Evolutionary conservation across 2,329 filamentous ascomycete species (phyloP).

Genomic region (Blastomyces gilchristii): DNA sequence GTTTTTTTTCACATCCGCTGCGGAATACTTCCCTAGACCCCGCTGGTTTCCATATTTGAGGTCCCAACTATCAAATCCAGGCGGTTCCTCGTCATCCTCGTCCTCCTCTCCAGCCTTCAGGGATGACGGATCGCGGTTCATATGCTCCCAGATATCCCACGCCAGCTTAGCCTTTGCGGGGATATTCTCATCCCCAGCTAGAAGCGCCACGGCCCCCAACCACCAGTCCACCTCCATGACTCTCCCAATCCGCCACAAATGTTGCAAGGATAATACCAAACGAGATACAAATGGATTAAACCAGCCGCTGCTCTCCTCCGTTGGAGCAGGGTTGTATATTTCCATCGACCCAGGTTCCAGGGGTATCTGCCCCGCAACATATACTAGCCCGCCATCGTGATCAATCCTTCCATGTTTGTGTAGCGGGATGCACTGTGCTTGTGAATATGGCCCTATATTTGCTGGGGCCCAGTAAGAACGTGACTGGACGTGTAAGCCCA

Average conservation of each 20-base stretch:
- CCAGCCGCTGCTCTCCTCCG: conserved; percentile 11
- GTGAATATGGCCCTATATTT: conserved; percentile 94
- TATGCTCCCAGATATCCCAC: conserved; percentile 37
- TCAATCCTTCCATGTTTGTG: conserved; percentile 20
- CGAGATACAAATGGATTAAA: conserved; percentile 45
- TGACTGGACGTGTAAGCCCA: conserved; percentile 77
- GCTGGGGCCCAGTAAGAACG: conserved; percentile 95
- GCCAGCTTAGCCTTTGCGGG: conserved; percentile 29
- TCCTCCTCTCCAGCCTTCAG: not conserved
- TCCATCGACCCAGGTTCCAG: conserved; percentile 72
- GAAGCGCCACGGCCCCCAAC: conserved; percentile 65
- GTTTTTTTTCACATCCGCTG: conserved; percentile 16
- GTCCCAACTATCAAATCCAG: conserved; percentile 44
- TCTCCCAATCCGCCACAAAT: conserved; percentile 72
- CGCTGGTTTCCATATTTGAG: conserved; percentile 47
- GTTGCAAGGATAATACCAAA: conserved; percentile 67
- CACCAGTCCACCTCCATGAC: conserved; percentile 65
- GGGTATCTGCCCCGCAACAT: conserved; percentile 84
- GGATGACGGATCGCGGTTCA: conserved; percentile 21
- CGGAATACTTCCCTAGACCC: conserved; percentile 23
- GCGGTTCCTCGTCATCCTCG: conserved; percentile 31
- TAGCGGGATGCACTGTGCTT: conserved; percentile 57
- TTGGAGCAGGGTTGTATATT: conserved; percentile 23
- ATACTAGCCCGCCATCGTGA: conserved; percentile 37
- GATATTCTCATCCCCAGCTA: conserved; percentile 40